A percentile compares a stretch with the other conserved stretches of the same genome.
Conservation (phyloP, 345 rosid species). For the Geranium brycei region DNA sequence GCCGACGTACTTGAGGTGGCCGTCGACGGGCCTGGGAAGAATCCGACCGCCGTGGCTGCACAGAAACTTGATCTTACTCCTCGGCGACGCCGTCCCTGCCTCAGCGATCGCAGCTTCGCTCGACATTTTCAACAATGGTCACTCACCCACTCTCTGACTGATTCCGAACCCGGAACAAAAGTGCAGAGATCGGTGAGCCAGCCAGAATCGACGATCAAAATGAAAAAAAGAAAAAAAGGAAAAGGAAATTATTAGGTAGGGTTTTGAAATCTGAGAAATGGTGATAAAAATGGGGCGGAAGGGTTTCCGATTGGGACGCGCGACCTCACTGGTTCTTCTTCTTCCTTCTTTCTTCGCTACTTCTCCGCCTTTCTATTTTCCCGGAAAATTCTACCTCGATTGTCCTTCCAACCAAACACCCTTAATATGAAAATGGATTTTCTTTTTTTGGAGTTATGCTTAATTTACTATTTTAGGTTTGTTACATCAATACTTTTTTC, state of each 20-base stretch:
- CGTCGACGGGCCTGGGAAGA: conserved; percentile 51
- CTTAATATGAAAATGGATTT: too few relatives aligned
- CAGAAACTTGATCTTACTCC: conserved; percentile 46
- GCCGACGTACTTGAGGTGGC: conserved; percentile 71
- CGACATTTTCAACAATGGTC: not conserved
- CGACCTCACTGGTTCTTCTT: not conserved
- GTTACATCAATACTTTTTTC: too few relatives aligned
- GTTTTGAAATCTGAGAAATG: not conserved
- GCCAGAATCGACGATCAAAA: not conserved
- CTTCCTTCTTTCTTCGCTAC: not conserved
- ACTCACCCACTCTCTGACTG: not conserved
- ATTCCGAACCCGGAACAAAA: not conserved
- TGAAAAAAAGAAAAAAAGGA: not conserved
- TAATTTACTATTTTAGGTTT: not conserved
- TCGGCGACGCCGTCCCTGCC: conserved; percentile 18
- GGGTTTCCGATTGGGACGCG: not conserved
- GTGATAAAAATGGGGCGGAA: not conserved
- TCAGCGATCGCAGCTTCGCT: not conserved
- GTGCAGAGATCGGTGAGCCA: not conserved
- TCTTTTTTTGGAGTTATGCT: too few relatives aligned
- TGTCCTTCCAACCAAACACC: not conserved
- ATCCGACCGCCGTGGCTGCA: conserved; percentile 91
- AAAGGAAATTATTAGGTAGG: not conserved
- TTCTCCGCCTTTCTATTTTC: not conserved
- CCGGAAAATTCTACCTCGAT: not conserved